Conservation (phyloP, 2,329 filamentous ascomycete species). For the Sporothrix mexicana region DNA sequence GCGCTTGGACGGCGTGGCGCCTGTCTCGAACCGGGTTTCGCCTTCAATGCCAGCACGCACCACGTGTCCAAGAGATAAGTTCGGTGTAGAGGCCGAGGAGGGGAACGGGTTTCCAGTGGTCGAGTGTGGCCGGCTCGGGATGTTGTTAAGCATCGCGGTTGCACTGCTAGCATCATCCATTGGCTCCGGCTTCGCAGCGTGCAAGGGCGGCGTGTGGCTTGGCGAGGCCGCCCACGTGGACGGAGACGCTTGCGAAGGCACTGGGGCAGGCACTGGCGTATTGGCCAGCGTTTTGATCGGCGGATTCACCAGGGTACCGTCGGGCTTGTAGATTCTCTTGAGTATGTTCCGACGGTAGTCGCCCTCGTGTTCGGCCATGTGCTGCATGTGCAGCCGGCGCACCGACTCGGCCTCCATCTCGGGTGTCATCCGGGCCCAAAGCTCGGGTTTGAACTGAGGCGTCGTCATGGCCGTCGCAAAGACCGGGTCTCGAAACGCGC, state of each 20-base stretch:
- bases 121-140: not conserved
- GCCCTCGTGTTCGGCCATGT: not conserved
- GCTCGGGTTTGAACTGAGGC: not conserved
- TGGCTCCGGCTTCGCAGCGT: not conserved
- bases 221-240: too few species aligned
- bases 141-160: not conserved
- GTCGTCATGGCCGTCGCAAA: constrained; percentile 11
- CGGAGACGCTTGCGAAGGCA: too few species aligned
- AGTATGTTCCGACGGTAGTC: not conserved
- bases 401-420: not conserved
- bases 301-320: not conserved
- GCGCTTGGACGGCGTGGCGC: not conserved
- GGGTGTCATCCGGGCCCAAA: not conserved
- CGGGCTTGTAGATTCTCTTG: not conserved
- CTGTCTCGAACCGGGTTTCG: not conserved
- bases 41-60: not conserved
- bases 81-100: not conserved
- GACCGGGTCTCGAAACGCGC: constrained; percentile 16
- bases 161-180: not conserved
- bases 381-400: not conserved
- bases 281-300: not conserved
- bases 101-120: not conserved
- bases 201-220: not conserved
- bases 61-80: not conserved
- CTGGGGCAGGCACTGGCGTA: too few species aligned